Evolutionary conservation across 257 asterid genomes (phyloP).

Genomic region (Schizonepeta tenuifolia): DNA sequence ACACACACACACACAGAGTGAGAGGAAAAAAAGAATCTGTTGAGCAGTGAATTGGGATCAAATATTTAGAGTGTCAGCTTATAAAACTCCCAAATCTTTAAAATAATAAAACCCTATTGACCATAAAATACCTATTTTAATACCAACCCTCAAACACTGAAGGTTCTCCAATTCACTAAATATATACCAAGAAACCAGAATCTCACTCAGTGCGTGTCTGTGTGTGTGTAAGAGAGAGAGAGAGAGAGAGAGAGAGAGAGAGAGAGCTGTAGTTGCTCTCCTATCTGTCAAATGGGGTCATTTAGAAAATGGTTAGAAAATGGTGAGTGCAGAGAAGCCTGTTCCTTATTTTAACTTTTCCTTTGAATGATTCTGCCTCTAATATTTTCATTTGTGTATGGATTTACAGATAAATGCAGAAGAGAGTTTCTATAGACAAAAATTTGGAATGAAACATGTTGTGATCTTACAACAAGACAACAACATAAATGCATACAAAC

Average conservation of each 20-base stretch:
- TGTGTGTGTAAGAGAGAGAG: neutral
- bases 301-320: conserved; percentile 38
- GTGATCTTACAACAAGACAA: conserved; percentile 45
- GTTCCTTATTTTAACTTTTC: conserved; percentile 47
- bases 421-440: conserved; percentile 62
- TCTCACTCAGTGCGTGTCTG: conserved; percentile 34
- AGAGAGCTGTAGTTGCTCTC: conserved; percentile 20
- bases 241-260: conserved; percentile 24
- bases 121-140: conserved; percentile 43
- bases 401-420: conserved; percentile 34
- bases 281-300: conserved; percentile 47
- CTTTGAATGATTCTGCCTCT: conserved; percentile 36
- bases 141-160: conserved; percentile 14
- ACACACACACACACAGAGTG: neutral
- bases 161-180: conserved; percentile 43
- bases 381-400: conserved; percentile 10
- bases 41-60: conserved; percentile 2
- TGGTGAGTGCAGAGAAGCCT: conserved; percentile 36
- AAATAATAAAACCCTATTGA: conserved; percentile 34
- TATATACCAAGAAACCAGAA: conserved; percentile 47
- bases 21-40: neutral
- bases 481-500: conserved; percentile 67
- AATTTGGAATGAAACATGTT: conserved; percentile 50
- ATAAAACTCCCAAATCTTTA: conserved; percentile 29
- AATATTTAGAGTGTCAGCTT: conserved; percentile 32